Conservation (phyloP, 2,329 filamentous ascomycete genomes). For the Penicillium nordicum region DNA sequence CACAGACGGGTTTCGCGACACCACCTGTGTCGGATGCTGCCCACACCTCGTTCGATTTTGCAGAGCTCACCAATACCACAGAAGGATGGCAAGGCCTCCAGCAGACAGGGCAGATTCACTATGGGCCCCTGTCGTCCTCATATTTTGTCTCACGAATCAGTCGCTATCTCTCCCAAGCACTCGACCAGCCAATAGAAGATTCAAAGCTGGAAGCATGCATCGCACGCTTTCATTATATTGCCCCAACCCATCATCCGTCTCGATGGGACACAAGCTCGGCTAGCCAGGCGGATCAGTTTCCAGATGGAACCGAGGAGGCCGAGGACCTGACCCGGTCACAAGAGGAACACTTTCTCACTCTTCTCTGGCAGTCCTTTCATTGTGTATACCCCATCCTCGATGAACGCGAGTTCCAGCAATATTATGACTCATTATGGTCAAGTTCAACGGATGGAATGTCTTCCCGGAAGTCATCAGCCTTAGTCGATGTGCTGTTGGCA, state of each 20-base stretch:
- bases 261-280: neutral
- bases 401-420: neutral
- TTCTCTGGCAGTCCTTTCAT: constrained; percentile 51
- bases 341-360: constrained; percentile 48
- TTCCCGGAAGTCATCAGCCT: neutral
- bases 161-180: neutral
- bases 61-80: neutral
- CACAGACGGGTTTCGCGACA: neutral
- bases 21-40: neutral
- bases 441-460: neutral
- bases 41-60: neutral
- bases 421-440: neutral
- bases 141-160: neutral
- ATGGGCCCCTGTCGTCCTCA: neutral
- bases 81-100: neutral
- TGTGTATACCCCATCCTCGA: constrained; percentile 29
- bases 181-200: neutral
- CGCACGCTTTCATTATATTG: neutral
- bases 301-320: neutral
- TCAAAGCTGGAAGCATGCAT: neutral
- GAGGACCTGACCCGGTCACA: constrained; percentile 41
- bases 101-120: neutral
- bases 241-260: neutral
- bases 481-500: neutral
- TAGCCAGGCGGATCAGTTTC: neutral